Percentiles rank a stretch among this genome's conserved stretches.
These are phyloP conservation scores for Pythium guiyangense DNA, from an alignment of 352 stramenopile species.

Conservation along the genomic window DNA sequence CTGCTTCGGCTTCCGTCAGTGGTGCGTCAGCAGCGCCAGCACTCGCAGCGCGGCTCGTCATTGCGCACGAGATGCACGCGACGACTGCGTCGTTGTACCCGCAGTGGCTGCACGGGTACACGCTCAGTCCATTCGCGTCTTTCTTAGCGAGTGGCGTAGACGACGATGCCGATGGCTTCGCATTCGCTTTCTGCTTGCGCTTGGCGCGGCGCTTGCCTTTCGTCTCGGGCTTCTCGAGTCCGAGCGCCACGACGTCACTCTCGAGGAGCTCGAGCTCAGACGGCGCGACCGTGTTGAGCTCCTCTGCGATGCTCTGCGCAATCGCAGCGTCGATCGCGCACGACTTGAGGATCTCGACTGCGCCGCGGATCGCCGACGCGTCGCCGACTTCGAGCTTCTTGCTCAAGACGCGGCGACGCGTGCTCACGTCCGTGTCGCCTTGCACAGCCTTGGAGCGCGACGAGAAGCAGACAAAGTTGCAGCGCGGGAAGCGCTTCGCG, in stretches of 20 bases:
- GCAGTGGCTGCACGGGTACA: constrained; percentile 65
- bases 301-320: constrained; percentile 55
- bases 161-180: constrained; percentile 1
- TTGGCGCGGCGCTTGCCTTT: constrained; percentile 39
- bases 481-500: constrained; percentile 54
- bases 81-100: constrained; percentile 55
- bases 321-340: constrained; percentile 52
- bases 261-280: constrained; percentile 26
- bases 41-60: constrained; percentile 2
- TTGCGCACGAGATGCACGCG: constrained; percentile 60
- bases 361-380: constrained; percentile 52
- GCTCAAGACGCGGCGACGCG: constrained; percentile 64
- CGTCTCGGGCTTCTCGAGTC: constrained; percentile 14
- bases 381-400: constrained; percentile 81
- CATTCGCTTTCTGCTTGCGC: constrained; percentile 48
- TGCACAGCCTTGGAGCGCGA: constrained; percentile 71
- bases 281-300: constrained; percentile 40
- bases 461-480: constrained; percentile 70
- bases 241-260: constrained; percentile 2
- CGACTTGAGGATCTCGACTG: constrained; percentile 60
- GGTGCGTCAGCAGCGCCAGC: constrained; percentile 20
- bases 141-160: constrained; percentile 6
- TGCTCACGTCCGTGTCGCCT: constrained; percentile 59
- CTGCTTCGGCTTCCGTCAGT: constrained; percentile 48
- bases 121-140: constrained; percentile 9